Evolutionary conservation across 306 rosid species (phyloP).

Genomic region (Pyrus communis): DNA sequence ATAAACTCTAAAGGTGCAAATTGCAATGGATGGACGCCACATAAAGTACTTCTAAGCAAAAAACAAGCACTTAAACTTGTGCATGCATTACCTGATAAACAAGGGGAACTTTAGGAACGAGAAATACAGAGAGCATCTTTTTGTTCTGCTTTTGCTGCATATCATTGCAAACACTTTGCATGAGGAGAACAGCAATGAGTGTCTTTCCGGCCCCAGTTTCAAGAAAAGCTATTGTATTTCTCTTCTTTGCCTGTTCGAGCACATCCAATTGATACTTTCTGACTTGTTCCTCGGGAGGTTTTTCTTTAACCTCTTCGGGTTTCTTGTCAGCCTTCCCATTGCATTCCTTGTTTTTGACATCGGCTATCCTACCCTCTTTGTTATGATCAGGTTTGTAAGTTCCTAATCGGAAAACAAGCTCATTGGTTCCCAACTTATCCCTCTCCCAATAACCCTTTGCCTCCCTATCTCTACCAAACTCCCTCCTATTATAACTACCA

Average conservation of each 20-base stretch:
- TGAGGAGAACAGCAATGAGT: constrained; percentile 89
- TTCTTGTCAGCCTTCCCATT: constrained; percentile 43
- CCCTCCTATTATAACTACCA: constrained; percentile 47
- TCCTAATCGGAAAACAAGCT: constrained; percentile 62
- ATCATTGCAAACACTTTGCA: constrained; percentile 54
- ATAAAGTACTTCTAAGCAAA: not conserved
- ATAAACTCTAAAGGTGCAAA: not conserved
- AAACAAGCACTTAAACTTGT: not conserved
- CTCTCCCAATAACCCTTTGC: constrained; percentile 90
- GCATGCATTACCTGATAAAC: constrained; percentile 72
- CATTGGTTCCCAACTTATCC: constrained; percentile 63
- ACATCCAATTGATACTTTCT: constrained; percentile 97
- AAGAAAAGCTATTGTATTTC: constrained; percentile 87
- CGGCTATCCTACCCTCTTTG: constrained; percentile 35
- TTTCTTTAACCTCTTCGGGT: constrained; percentile 49
- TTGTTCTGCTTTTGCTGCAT: constrained; percentile 55
- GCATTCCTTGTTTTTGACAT: constrained; percentile 34
- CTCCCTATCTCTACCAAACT: constrained; percentile 54
- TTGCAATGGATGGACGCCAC: not conserved
- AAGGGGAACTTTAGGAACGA: constrained; percentile 96
- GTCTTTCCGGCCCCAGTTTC: constrained; percentile 99
- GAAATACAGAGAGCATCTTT: constrained; percentile 85
- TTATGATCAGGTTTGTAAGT: constrained; percentile 56
- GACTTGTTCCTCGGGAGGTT: constrained; percentile 68
- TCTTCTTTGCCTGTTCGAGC: constrained; percentile 89